phyloP scores from a whole-genome alignment of 2,329 filamentous ascomycete genomes.

The Thermochaetoides dissita region DNA sequence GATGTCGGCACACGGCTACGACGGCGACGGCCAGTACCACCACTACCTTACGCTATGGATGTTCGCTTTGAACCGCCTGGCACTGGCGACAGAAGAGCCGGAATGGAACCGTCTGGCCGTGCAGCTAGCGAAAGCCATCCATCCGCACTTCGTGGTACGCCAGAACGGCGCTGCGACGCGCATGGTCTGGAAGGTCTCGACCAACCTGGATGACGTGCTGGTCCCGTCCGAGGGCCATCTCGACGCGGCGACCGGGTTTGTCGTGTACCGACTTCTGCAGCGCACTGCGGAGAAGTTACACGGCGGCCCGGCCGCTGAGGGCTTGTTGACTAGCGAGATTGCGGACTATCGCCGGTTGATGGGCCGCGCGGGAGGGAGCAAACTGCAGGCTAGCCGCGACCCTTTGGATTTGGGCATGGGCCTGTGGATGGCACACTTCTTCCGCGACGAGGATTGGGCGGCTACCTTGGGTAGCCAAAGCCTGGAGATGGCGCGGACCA shows the following conservation, averaged over 20 bases:
- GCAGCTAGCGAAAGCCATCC: conserved; percentile 36
- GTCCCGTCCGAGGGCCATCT: conserved; percentile 39
- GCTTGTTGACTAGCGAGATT: conserved; percentile 33
- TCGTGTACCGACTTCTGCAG: conserved; percentile 35
- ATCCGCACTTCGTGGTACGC: conserved; percentile 33
- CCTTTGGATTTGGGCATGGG: conserved; percentile 46
- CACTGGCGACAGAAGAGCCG: conserved; percentile 30
- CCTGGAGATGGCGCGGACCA: conserved; percentile 16
- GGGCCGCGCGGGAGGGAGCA: conserved; percentile 23
- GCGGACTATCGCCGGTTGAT: conserved; percentile 36
- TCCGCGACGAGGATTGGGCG: conserved; percentile 35
- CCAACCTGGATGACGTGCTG: conserved; percentile 31
- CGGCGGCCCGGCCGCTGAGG: conserved; percentile 9
- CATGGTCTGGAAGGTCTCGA: conserved; percentile 44
- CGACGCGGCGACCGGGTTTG: conserved; percentile 41
- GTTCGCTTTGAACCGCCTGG: conserved; percentile 44
- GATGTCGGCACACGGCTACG: conserved; percentile 29
- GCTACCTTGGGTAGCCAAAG: conserved; percentile 20
- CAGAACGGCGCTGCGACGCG: conserved; percentile 10
- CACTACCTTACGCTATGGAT: conserved; percentile 50
- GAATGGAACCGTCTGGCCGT: conserved; percentile 37
- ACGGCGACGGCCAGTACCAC: conserved; percentile 47
- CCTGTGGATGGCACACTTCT: conserved; percentile 41
- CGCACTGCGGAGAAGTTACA: conserved; percentile 21
- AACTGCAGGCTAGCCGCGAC: conserved; percentile 32